Percentiles rank a stretch among this genome's conserved stretches.
phyloP scores from a whole-genome alignment of 1,284 basidiomycete species.

The Apiotrichum mycotoxinovorans region DNA sequence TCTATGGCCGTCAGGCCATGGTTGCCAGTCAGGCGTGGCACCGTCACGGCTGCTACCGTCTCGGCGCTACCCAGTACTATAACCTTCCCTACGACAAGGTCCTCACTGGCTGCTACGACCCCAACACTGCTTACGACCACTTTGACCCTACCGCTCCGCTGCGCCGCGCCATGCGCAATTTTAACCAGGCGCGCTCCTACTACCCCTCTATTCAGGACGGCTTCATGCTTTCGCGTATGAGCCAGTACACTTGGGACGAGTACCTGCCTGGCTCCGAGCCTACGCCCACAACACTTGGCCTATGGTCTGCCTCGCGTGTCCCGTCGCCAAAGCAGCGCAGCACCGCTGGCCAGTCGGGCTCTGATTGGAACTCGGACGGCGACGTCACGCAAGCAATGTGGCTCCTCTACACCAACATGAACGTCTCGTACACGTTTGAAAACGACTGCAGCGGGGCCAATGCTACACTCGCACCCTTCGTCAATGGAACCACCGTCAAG shows the following conservation, averaged over 20 bases:
- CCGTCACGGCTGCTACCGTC: slow-evolving; percentile 80
- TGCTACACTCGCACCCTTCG: slow-evolving; percentile 77
- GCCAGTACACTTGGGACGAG: slow-evolving; percentile 75
- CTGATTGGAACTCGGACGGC: slow-evolving; percentile 45
- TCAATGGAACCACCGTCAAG: slow-evolving; percentile 58
- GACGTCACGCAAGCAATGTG: slow-evolving; percentile 62
- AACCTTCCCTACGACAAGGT: slow-evolving; percentile 77
- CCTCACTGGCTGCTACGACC: slow-evolving; percentile 73
- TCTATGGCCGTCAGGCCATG: slow-evolving; percentile 85
- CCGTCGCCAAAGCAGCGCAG: slow-evolving; percentile 54
- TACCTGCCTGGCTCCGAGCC: slow-evolving; percentile 75
- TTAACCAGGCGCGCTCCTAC: slow-evolving; percentile 63
- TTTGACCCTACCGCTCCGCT: slow-evolving; percentile 83
- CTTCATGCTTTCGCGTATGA: slow-evolving; percentile 68
- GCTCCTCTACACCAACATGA: slow-evolving; percentile 81
- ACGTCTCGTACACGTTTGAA: slow-evolving; percentile 62
- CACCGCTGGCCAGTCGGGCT: slow-evolving; percentile 44
- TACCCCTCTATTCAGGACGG: slow-evolving; percentile 79
- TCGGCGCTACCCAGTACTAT: slow-evolving; percentile 85
- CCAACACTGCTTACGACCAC: slow-evolving; percentile 85
- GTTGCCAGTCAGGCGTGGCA: slow-evolving; percentile 78
- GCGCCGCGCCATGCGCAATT: slow-evolving; percentile 68
- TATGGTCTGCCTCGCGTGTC: slow-evolving; percentile 73
- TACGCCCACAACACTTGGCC: slow-evolving; percentile 74
- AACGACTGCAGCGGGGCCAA: slow-evolving; percentile 58